Percentiles rank a stretch among this genome's conserved stretches.
phyloP scores from a whole-genome alignment of 1,139 yeast species.

The Pichia sp. region DNA sequence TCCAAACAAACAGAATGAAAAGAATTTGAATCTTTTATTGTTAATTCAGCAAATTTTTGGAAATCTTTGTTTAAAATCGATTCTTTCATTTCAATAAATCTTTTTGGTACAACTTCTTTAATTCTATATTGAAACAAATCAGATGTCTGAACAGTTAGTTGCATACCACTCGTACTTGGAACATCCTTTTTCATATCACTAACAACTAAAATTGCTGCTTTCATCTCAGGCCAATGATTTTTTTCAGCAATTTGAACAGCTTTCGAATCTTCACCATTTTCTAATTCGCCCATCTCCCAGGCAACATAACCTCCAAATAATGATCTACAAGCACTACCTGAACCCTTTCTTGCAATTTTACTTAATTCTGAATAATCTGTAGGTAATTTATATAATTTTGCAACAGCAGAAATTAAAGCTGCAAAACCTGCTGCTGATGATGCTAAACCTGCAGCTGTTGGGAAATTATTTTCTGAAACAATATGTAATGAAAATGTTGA shows the following conservation, averaged over 20 bases:
- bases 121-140: slow-evolving; percentile 78
- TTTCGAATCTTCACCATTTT: slow-evolving; percentile 80
- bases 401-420: slow-evolving; percentile 83
- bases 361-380: slow-evolving; percentile 79
- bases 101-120: slow-evolving; percentile 70
- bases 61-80: slow-evolving; percentile 71
- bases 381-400: slow-evolving; percentile 75
- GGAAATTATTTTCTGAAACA: slow-evolving; percentile 93
- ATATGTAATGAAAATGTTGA: slow-evolving; percentile 67
- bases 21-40: slow-evolving; percentile 95
- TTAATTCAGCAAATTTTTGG: slow-evolving; percentile 72
- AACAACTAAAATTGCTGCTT: slow-evolving; percentile 87
- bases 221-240: slow-evolving; percentile 87
- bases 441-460: slow-evolving; percentile 98
- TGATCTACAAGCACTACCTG: slow-evolving; percentile 97
- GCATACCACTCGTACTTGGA: slow-evolving; percentile 95
- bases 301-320: slow-evolving; percentile 97
- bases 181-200: slow-evolving; percentile 92
- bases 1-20: slow-evolving; percentile 97
- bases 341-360: slow-evolving; percentile 93
- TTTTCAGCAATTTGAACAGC: slow-evolving; percentile 87
- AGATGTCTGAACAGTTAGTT: slow-evolving; percentile 83
- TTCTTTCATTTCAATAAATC: slow-evolving; percentile 76
- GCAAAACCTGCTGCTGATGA: slow-evolving; percentile 99
- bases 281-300: slow-evolving; percentile 87